Conservation (phyloP, 768 basidiomycete species). For the Lactifluus pinguis region DNA sequence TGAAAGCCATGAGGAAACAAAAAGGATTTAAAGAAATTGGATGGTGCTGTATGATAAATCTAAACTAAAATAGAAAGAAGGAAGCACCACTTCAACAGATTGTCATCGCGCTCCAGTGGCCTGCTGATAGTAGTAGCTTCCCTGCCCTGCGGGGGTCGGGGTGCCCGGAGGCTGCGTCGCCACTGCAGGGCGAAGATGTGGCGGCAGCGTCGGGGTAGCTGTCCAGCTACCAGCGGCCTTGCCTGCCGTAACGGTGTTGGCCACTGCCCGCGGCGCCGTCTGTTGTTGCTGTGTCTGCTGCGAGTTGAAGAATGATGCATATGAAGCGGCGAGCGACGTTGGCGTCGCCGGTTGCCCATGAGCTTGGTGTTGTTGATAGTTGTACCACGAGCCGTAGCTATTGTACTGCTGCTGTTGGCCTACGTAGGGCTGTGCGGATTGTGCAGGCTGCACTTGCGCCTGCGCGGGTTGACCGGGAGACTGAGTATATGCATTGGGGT, state of each 20-base stretch:
- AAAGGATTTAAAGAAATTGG: neutral
- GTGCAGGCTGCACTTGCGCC: constrained; percentile 20
- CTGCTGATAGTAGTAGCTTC: constrained; percentile 22
- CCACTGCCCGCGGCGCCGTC: constrained; percentile 35
- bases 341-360: constrained; percentile 31
- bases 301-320: constrained; percentile 35
- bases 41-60: constrained; percentile 9
- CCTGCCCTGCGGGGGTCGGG: constrained; percentile 20
- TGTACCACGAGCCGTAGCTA: constrained; percentile 36
- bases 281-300: constrained; percentile 21
- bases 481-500: constrained; percentile 25
- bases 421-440: constrained; percentile 31
- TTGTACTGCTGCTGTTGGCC: constrained; percentile 33
- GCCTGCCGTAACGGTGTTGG: constrained; percentile 40
- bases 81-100: neutral
- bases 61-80: neutral
- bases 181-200: constrained; percentile 30
- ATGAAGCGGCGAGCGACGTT: constrained; percentile 27
- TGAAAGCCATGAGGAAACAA: neutral
- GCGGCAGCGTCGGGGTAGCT: constrained; percentile 32
- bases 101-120: constrained; percentile 16
- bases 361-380: constrained; percentile 30
- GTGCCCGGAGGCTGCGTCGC: constrained; percentile 19
- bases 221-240: constrained; percentile 21
- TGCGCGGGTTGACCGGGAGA: constrained; percentile 22